Evolutionary conservation across 2,329 filamentous ascomycete species (phyloP).

Genomic region (Epichloe brachyelytri): DNA sequence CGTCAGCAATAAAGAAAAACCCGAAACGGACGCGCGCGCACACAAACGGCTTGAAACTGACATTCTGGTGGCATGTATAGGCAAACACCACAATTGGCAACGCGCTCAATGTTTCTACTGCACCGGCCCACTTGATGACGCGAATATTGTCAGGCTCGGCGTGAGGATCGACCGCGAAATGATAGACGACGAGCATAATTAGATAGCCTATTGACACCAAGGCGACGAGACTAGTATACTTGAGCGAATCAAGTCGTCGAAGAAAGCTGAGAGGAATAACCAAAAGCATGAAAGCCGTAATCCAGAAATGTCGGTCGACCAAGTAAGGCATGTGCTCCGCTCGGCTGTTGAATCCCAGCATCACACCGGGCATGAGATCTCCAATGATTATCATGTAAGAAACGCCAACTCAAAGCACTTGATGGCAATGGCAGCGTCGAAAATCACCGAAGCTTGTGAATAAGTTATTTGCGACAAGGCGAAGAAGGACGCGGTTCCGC

Average conservation of each 20-base stretch:
- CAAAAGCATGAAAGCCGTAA: constrained; percentile 92
- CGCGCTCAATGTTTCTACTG: constrained; percentile 66
- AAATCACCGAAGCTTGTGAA: constrained; percentile 87
- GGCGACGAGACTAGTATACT: constrained; percentile 90
- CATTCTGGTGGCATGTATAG: constrained; percentile 98
- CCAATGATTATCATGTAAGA: constrained; percentile 98
- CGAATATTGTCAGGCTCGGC: constrained; percentile 62
- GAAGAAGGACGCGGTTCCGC: constrained; percentile 83
- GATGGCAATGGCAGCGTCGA: constrained; percentile 89
- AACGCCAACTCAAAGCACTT: constrained; percentile 95
- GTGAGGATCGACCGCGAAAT: constrained; percentile 72
- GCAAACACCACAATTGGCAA: constrained; percentile 95
- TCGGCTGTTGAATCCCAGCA: constrained; percentile 62
- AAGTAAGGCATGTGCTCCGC: constrained; percentile 55
- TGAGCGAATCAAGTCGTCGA: constrained; percentile 81
- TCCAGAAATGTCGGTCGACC: constrained; percentile 89
- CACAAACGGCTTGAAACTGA: constrained; percentile 26
- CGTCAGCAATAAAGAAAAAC: constrained; percentile 12
- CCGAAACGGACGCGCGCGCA: neutral
- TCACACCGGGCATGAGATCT: constrained; percentile 92
- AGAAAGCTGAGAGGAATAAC: constrained; percentile 93
- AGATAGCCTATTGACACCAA: constrained; percentile 89
- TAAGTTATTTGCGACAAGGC: constrained; percentile 96
- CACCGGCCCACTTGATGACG: constrained; percentile 65
- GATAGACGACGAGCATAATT: constrained; percentile 83